Percentiles rank a stretch among this genome's conserved stretches.
Evolutionary conservation across 2,329 filamentous ascomycete genomes (phyloP).

Genomic region (Lanzia echinophila): DNA sequence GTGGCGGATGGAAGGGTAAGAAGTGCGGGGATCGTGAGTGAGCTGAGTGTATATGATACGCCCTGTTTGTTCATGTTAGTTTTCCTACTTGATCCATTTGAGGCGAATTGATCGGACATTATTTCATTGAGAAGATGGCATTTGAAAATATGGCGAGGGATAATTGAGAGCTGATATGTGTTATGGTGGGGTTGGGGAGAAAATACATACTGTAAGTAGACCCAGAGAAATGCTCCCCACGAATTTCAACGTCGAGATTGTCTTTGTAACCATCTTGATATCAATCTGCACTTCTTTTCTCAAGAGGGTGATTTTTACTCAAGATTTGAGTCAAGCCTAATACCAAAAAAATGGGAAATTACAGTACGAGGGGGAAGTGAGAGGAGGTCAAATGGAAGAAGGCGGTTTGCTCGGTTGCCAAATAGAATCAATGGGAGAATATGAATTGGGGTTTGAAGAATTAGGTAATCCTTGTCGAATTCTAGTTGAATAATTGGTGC

Average conservation of each 20-base stretch:
- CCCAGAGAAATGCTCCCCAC: constrained; percentile 86
- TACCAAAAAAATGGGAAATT: background rate
- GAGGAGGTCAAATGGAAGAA: background rate
- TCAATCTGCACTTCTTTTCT: background rate
- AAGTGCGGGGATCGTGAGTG: constrained; percentile 71
- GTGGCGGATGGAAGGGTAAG: constrained; percentile 72
- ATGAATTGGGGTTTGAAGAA: background rate
- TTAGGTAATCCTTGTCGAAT: no score
- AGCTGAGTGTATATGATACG: constrained; percentile 76
- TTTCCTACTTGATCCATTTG: background rate
- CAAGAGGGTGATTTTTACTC: background rate
- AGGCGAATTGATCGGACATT: background rate
- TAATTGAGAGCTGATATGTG: constrained; percentile 1
- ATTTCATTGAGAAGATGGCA: background rate
- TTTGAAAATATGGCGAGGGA: background rate
- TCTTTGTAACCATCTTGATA: constrained; percentile 53
- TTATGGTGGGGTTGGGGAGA: constrained; percentile 13
- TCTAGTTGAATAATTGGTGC: background rate
- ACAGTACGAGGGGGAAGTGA: no score
- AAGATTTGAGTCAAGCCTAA: background rate
- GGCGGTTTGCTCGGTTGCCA: background rate
- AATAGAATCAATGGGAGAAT: background rate
- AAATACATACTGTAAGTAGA: constrained; percentile 66
- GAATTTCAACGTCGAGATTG: constrained; percentile 79
- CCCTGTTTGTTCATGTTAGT: constrained; percentile 49